phyloP scores from a whole-genome alignment of 345 rosid species.

The Eucalyptus cloeziana region DNA sequence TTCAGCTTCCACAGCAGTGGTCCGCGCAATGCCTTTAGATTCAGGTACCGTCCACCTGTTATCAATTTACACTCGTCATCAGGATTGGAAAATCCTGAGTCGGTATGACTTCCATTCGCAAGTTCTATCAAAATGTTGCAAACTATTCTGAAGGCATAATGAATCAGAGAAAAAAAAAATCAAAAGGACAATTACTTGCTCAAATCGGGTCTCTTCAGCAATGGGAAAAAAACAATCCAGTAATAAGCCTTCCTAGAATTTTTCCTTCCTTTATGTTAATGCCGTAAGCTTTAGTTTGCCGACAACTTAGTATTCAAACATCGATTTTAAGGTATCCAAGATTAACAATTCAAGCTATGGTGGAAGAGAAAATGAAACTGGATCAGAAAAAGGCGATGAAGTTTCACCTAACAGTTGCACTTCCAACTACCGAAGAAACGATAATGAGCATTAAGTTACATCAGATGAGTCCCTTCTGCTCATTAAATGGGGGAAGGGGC shows the following conservation, averaged over 20 bases:
- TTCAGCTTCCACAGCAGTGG: conserved; percentile 61
- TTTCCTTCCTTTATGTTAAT: background rate
- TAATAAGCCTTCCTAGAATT: background rate
- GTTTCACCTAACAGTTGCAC: background rate
- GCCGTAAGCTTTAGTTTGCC: background rate
- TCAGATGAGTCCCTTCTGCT: background rate
- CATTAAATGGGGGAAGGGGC: background rate
- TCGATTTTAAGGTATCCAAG: background rate
- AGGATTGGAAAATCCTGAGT: background rate
- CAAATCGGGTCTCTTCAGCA: background rate
- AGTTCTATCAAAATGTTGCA: background rate
- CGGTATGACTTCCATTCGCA: background rate
- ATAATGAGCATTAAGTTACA: background rate
- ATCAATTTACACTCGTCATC: background rate
- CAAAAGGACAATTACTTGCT: background rate
- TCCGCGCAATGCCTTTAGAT: conserved; percentile 44
- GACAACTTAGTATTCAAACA: background rate
- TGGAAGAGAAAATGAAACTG: background rate
- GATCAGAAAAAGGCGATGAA: background rate
- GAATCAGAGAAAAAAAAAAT: background rate
- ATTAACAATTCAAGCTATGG: background rate
- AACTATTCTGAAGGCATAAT: background rate
- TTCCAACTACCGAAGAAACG: background rate
- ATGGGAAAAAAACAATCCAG: background rate
- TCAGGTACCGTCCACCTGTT: conserved; percentile 68